These are phyloP conservation scores for Xerocomellus amylosporus DNA, from an alignment of 768 basidiomycete genomes.

Conservation along the genomic window DNA sequence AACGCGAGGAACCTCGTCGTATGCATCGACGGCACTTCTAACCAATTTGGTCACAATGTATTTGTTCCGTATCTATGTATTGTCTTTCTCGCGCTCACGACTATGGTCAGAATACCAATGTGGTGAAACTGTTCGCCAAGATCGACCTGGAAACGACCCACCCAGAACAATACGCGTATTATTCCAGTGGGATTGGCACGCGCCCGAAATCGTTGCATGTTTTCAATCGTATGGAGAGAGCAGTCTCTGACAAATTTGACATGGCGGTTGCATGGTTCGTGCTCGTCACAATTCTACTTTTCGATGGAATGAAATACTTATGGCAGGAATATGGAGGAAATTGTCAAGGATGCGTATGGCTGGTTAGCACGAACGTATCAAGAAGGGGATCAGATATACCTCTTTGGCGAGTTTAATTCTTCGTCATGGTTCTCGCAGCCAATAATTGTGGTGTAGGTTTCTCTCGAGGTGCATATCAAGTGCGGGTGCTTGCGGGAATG, in stretches of 20 bases:
- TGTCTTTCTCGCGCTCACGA: constrained; percentile 1
- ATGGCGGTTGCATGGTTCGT: constrained; percentile 39
- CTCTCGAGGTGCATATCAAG: constrained; percentile 44
- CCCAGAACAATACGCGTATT: constrained; percentile 33
- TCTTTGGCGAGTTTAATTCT: constrained; percentile 28
- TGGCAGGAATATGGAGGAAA: constrained; percentile 36
- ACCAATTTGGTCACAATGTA: constrained; percentile 23
- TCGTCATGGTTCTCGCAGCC: neutral
- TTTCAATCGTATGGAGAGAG: constrained; percentile 16
- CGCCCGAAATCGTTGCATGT: constrained; percentile 29
- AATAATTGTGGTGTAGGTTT: constrained; percentile 27
- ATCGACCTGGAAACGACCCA: constrained; percentile 20
- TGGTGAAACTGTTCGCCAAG: constrained; percentile 36
- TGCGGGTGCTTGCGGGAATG: constrained; percentile 41
- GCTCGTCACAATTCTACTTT: neutral
- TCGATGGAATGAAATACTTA: neutral
- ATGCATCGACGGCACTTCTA: constrained; percentile 26
- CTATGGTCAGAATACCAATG: constrained; percentile 35
- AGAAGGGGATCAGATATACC: constrained; percentile 34
- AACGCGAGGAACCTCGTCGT: constrained; percentile 22
- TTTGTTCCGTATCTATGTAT: neutral
- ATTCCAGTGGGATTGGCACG: constrained; percentile 40
- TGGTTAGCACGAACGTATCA: constrained; percentile 33
- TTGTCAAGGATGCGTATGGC: constrained; percentile 33
- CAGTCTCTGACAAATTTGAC: constrained; percentile 29